A percentile compares a stretch with the other conserved stretches of the same genome.
These are phyloP conservation scores for Zopfia rhizophila DNA, from an alignment of 2,329 filamentous ascomycete genomes.

Conservation along the genomic window DNA sequence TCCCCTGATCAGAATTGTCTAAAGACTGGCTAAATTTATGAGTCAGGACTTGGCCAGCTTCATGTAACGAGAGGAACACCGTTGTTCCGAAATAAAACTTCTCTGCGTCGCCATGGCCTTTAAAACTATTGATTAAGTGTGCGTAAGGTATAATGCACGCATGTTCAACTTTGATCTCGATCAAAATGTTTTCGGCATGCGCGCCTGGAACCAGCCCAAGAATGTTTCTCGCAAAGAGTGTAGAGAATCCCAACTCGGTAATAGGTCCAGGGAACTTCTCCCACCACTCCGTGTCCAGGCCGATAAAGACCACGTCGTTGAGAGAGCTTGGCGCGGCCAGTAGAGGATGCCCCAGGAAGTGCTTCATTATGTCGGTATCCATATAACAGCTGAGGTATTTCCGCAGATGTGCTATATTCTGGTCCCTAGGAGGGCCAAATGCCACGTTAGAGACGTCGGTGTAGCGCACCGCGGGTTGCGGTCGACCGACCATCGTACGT, in stretches of 20 bases:
- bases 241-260: conserved; percentile 30
- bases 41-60: conserved; percentile 19
- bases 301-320: conserved; percentile 20
- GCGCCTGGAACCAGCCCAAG: conserved; percentile 1
- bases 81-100: conserved; percentile 30
- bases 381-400: too few species aligned
- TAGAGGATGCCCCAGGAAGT: conserved; percentile 18
- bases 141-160: conserved; percentile 26
- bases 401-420: too few species aligned
- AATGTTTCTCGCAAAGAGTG: conserved; percentile 13
- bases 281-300: conserved; percentile 30
- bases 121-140: conserved; percentile 24
- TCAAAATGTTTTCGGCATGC: conserved; percentile 23
- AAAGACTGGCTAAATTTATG: conserved; percentile 19
- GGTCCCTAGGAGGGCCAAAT: too few species aligned
- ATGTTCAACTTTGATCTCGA: conserved; percentile 19
- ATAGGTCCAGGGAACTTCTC: conserved; percentile 23
- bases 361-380: conserved; percentile 11
- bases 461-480: too few species aligned
- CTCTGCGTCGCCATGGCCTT: conserved; percentile 23
- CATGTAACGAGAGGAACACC: conserved; percentile 16
- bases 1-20: too few species aligned
- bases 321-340: conserved; percentile 2
- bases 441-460: too few species aligned
- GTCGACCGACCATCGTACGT: too few species aligned